Base-by-base conservation (phyloP, 768 basidiomycete genomes). In the Lactarius indigo region DNA sequence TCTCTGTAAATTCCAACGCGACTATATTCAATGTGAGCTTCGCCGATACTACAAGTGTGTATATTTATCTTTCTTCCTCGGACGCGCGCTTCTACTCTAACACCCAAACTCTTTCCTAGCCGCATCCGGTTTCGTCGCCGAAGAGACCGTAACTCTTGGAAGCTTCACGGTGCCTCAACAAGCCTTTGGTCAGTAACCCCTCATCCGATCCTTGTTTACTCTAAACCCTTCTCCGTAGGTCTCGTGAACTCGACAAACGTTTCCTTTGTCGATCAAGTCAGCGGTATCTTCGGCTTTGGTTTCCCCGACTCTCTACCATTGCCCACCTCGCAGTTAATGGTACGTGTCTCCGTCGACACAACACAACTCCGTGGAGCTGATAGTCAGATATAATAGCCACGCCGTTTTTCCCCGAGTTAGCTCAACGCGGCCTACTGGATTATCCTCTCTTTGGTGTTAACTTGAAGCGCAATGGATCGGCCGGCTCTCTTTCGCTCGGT, bases 371-470 rank as follows among this genome's bases (percentile, higher is more conserved):
- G 28, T 52, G 58, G n/a, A n/a, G 52, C 61, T 57, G 55, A 55
- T 13, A n/a, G 35, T 31, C 8, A 18, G 35, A 26, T 17, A 15
- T 63, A 47, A 30, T 47, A 92, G 90, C 87, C 1, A 83, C 85
- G 0, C 88, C 91, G 0, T 89, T 92, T 77, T 81, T 92, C 56
- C 78, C 84, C 4, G 82, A 76, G 26, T 78, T 92, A 59, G 85
- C 87, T 9, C 80, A 86, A 65, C 79, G 83, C 68, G 91, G 90
- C 20, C 76, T 82, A 35, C 76, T 92, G 57, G 84, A 85, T 39
- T 93, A 91, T 73, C 91, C 91, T 1, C 72, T 93, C 10, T 92
- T 92, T 70, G 89, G 87, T n/a, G 70, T 93, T 31, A 86, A 82
- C 70, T 76, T 92, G 68, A 84, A 85, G 1, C 78, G 80, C 54